Conservation (phyloP, 768 basidiomycete species). For the Butyriboletus loyo region DNA sequence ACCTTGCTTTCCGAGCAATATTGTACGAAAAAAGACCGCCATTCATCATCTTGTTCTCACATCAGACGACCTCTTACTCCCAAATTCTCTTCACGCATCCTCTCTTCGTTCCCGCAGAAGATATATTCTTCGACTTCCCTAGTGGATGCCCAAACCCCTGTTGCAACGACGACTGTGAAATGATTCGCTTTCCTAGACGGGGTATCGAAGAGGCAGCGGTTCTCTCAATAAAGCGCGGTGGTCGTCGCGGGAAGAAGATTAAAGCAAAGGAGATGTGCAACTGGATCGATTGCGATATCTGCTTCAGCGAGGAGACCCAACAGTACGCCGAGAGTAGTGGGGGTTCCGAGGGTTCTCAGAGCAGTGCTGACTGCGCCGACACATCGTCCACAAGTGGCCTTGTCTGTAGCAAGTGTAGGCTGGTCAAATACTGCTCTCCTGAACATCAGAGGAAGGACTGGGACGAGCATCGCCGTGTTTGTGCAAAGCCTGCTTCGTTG, state of each 20-base stretch:
- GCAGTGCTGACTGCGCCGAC: slow-evolving; percentile 37
- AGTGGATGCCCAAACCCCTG: slow-evolving; percentile 77
- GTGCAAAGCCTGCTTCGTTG: slow-evolving; percentile 37
- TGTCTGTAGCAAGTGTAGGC: slow-evolving; percentile 72
- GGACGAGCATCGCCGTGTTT: slow-evolving; percentile 75
- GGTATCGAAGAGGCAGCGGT: slow-evolving; percentile 61
- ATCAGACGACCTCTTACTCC: slow-evolving; percentile 77
- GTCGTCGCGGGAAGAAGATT: slow-evolving; percentile 46
- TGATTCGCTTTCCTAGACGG: slow-evolving; percentile 72
- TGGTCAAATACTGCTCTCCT: slow-evolving; percentile 74
- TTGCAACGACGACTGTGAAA: slow-evolving; percentile 79
- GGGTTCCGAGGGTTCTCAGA: slow-evolving; percentile 46
- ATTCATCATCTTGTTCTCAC: slow-evolving; percentile 75
- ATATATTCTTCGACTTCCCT: slow-evolving; percentile 75
- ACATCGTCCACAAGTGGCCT: slow-evolving; percentile 43
- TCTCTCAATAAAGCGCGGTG: slow-evolving; percentile 59
- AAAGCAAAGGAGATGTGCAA: slow-evolving; percentile 71
- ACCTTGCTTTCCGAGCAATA: slow-evolving; percentile 72
- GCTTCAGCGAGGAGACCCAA: slow-evolving; percentile 48
- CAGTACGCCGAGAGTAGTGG: slow-evolving; percentile 37
- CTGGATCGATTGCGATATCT: slow-evolving; percentile 72
- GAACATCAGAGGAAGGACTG: slow-evolving; percentile 76
- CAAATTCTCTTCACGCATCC: slow-evolving; percentile 78
- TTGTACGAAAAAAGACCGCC: slow-evolving; percentile 73
- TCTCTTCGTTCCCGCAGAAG: slow-evolving; percentile 65